Conservation (phyloP, 257 asterid genomes). For the Solanum stenotomum region DNA sequence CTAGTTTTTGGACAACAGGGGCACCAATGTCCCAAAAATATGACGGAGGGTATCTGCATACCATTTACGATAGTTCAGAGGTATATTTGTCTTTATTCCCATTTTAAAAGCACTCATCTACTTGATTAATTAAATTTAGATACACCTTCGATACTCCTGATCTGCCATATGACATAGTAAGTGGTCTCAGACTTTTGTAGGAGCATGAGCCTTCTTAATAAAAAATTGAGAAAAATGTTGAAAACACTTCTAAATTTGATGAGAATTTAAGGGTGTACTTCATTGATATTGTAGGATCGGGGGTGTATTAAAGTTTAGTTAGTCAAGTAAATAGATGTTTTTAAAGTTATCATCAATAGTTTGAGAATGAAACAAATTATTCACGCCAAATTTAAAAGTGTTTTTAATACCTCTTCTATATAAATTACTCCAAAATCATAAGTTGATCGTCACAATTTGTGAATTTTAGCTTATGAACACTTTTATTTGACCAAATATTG, state of each 20-base stretch:
- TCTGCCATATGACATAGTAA: neutral
- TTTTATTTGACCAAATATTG: neutral
- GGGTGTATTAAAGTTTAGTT: neutral
- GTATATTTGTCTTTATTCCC: accelerated
- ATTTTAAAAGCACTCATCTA: neutral
- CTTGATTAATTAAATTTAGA: neutral
- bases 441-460: neutral
- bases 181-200: accelerated
- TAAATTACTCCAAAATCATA: neutral
- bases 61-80: accelerated
- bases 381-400: no score
- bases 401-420: no score
- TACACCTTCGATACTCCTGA: neutral
- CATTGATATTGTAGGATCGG: no score
- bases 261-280: no score
- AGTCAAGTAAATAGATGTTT: no score
- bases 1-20: accelerated
- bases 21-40: neutral
- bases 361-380: no score
- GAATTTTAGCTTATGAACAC: neutral
- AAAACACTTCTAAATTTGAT: neutral
- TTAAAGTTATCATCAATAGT: neutral
- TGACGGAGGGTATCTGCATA: neutral
- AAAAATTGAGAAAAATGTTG: neutral
- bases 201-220: neutral